Evolutionary conservation across 148 eudicot species (phyloP).

Genomic region (Rhododendron henanense): DNA sequence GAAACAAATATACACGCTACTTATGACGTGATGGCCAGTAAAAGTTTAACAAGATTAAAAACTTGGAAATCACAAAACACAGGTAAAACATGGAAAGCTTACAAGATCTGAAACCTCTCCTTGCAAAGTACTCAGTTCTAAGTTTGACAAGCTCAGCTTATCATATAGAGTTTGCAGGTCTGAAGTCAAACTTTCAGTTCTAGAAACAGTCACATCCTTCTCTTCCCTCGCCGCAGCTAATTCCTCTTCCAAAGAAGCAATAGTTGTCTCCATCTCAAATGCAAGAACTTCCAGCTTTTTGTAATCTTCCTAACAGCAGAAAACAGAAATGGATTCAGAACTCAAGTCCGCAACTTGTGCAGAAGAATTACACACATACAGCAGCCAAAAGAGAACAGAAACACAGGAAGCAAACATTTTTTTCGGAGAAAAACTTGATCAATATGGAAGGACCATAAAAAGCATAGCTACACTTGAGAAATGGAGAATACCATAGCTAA

Average conservation of each 20-base stretch:
- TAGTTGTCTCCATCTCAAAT: conserved; percentile 93
- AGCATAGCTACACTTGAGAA: neutral
- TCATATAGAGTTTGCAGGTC: conserved; percentile 62
- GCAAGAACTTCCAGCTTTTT: conserved; percentile 88
- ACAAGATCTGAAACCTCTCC: conserved; percentile 69
- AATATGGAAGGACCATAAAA: neutral
- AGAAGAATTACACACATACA: neutral
- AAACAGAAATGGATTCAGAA: neutral
- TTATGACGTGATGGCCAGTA: neutral
- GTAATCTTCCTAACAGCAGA: conserved; percentile 54
- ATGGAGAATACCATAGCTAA: neutral
- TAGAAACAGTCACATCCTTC: conserved; percentile 48
- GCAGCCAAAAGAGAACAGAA: neutral
- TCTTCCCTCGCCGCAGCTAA: conserved; percentile 59
- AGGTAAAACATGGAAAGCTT: conserved; percentile 24
- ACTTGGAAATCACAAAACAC: neutral
- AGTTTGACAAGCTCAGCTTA: conserved; percentile 44
- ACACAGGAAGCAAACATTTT: neutral
- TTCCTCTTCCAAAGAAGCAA: conserved; percentile 80
- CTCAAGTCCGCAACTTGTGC: neutral
- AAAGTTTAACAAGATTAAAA: neutral
- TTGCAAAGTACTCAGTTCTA: conserved; percentile 41
- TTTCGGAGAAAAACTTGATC: neutral
- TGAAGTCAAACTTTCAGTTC: conserved; percentile 53
- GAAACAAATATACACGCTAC: neutral